Conservation (phyloP, 352 stramenopile species). For the Aphanomyces cochlioides region DNA sequence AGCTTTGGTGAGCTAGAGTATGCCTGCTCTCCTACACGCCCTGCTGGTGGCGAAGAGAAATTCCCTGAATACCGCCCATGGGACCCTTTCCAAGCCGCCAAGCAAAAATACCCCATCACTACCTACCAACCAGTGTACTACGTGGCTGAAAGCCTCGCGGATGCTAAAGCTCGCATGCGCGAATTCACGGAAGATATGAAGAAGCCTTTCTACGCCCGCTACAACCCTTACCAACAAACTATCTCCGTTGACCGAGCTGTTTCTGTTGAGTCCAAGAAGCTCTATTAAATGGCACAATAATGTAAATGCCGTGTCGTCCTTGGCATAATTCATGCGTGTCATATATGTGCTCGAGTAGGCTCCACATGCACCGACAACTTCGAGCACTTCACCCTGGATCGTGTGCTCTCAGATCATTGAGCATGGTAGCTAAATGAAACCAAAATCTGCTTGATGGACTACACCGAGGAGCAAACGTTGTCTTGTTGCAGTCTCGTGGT, state of each 20-base stretch:
- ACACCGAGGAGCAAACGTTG: too few relatives aligned
- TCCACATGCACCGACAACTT: too few relatives aligned
- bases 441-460: too few relatives aligned
- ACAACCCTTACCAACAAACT: conserved; percentile 91
- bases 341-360: too few relatives aligned
- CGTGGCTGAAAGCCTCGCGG: conserved; percentile 90
- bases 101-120: conserved; percentile 96
- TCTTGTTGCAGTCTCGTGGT: too few relatives aligned
- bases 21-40: conserved; percentile 70
- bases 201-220: conserved; percentile 93
- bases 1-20: conserved; percentile 98
- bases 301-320: too few relatives aligned
- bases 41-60: conserved; percentile 52
- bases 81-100: conserved; percentile 91
- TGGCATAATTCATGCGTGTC: too few relatives aligned
- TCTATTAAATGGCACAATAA: not conserved
- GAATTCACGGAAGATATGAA: conserved; percentile 93
- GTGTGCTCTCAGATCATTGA: too few relatives aligned
- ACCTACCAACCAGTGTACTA: conserved; percentile 98
- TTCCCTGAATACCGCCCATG: conserved; percentile 89
- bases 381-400: too few relatives aligned
- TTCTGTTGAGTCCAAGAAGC: conserved; percentile 41
- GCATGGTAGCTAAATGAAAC: too few relatives aligned
- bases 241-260: conserved; percentile 73
- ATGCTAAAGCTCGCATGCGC: conserved; percentile 93